Evolutionary conservation across 23 red algal species (phyloP).

Genomic region (Gracilaria domingensis): DNA sequence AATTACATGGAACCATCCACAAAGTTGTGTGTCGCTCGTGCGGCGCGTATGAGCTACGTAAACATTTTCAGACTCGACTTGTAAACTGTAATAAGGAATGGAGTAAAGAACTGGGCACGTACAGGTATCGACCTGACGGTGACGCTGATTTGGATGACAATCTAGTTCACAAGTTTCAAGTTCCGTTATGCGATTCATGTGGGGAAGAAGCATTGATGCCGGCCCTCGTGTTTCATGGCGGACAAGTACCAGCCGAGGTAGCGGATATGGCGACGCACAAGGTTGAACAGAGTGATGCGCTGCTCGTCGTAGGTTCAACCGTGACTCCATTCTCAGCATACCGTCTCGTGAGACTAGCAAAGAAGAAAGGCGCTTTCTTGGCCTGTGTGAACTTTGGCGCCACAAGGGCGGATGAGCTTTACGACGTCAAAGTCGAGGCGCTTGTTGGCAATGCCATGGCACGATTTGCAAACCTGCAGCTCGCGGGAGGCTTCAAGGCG

Average conservation of each 20-base stretch:
- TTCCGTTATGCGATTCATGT: conserved; percentile 67
- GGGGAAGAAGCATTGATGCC: conserved; percentile 64
- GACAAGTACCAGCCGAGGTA: conserved; percentile 53
- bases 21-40: conserved; percentile 62
- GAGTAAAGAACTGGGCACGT: conserved; percentile 47
- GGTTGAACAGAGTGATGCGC: conserved; percentile 46
- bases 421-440: conserved; percentile 71
- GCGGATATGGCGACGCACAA: conserved; percentile 30
- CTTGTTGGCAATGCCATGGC: conserved; percentile 64
- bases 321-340: conserved; percentile 71
- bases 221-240: conserved; percentile 84
- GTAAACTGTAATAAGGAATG: conserved; percentile 55
- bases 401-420: conserved; percentile 78
- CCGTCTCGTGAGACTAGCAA: conserved; percentile 58
- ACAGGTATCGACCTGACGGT: conserved; percentile 74
- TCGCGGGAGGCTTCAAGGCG: conserved; percentile 6
- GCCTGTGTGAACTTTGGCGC: conserved; percentile 72
- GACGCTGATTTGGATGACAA: conserved; percentile 67
- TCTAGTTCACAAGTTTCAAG: conserved; percentile 56
- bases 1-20: conserved; percentile 88
- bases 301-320: conserved; percentile 76
- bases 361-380: conserved; percentile 43
- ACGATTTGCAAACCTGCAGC: conserved; percentile 29
- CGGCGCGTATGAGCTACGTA: conserved; percentile 49
- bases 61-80: conserved; percentile 62